Base-by-base conservation (phyloP, 2,329 filamentous ascomycete genomes). In the Calonectria honghensis region DNA sequence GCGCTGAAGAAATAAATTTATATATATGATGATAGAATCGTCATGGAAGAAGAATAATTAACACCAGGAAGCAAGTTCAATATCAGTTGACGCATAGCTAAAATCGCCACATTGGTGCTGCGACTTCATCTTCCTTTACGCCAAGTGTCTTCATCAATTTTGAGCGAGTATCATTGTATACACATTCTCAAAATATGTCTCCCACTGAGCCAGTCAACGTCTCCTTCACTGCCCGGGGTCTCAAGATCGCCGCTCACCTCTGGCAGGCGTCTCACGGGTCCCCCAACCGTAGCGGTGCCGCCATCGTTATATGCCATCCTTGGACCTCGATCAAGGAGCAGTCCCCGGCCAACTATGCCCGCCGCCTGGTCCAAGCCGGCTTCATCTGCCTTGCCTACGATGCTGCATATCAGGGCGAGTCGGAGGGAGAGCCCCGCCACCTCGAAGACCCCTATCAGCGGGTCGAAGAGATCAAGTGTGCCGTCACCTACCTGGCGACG, bases 381-480 rank as follows among this genome's bases (percentile, higher is more conserved):
- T 86, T 86, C 76, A 69, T 78, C 64, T 68, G 76, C n/a, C 76
- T 87, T 3, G 77, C 81, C 20, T 87, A 78, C 70, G 85, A 87
- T 68, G 82, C 85, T 5, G 82, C 81, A 4, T 84, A 85, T 66
- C 84, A 87, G 69, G 85, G 86, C n/a, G 83, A 84, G 54, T 80
- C 73, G 18, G 81, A 72, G 4, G 85, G 85, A 7, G 57, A 79
- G 51, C 81, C 27, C 83, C 54, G 86, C 86, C 66, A 78, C 45
- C 81, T 87, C 6, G 86, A 87, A 77, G 82, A 86, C 67, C 85
- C 85, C 81, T 82, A 84, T 68, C 84, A 86, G 72, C 85, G 86
- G 20, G 83, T 82, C 16, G 82, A 85, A 59, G 86, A 87, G 64
- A 78, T 83, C 70, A 82, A 81, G 54, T 73, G 75, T 50, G 85